phyloP scores from a whole-genome alignment of 495 filamentous ascomycete species.

The Staphylotrichum tortipilum region DNA sequence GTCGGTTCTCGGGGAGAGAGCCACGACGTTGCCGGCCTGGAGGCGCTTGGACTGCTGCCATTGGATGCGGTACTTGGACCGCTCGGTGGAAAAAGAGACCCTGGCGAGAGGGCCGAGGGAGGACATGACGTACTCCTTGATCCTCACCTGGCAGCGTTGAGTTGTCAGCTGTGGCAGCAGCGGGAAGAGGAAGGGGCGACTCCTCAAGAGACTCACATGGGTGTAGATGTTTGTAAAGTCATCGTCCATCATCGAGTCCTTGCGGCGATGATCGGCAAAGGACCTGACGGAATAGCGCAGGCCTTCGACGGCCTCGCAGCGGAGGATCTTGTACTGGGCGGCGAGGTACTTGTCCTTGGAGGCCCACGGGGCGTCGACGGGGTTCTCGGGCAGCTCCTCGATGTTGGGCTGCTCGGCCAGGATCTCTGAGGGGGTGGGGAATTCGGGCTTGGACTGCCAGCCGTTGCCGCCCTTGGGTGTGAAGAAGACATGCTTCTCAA shows the following conservation, averaged over 20 bases:
- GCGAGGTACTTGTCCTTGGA: constrained; percentile 48
- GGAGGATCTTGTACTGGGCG: constrained; percentile 57
- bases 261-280: constrained; percentile 30
- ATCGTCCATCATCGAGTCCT: constrained; percentile 43
- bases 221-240: constrained; percentile 61
- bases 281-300: constrained; percentile 49
- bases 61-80: constrained; percentile 57
- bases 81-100: constrained; percentile 60
- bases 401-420: constrained; percentile 28
- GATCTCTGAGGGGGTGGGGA: constrained; percentile 34
- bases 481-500: constrained; percentile 23
- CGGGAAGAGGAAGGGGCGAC: no score
- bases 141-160: constrained; percentile 54
- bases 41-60: constrained; percentile 74
- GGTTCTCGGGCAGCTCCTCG: constrained; percentile 30
- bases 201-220: constrained; percentile 43
- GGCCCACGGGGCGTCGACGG: constrained; percentile 29
- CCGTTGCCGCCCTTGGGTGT: constrained; percentile 12
- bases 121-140: constrained; percentile 55
- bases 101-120: constrained; percentile 55
- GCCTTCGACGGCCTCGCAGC: constrained; percentile 53
- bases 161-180: no score
- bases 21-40: constrained; percentile 60
- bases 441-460: constrained; percentile 39
- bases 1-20: constrained; percentile 56